A percentile compares a stretch with the other conserved stretches of the same genome.
Evolutionary conservation across 371 early-diverging fungal species (phyloP).

Genomic region (Encephalitozoon cuniculi): DNA sequence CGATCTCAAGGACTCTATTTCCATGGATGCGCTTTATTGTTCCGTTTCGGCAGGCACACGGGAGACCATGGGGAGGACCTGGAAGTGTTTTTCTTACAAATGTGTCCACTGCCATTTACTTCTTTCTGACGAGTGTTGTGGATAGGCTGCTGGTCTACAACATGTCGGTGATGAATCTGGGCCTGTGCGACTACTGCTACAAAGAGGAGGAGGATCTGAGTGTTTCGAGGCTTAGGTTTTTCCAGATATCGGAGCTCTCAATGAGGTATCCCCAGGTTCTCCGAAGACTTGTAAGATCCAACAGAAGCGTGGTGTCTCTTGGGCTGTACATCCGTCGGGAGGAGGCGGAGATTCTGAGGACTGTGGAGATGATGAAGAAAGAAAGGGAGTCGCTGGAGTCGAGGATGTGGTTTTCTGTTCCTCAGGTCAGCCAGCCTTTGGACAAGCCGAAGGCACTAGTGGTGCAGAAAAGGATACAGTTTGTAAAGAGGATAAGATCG

Average conservation of each 20-base stretch:
- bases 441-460: background rate
- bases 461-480: background rate
- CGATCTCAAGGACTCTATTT: background rate
- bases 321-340: conserved; percentile 4
- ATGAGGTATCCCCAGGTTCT: conserved; percentile 7
- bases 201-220: background rate
- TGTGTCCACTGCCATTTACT: background rate
- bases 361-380: background rate
- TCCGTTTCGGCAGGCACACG: background rate
- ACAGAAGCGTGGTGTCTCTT: background rate
- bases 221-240: background rate
- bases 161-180: conserved; percentile 4
- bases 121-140: background rate
- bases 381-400: conserved; percentile 6
- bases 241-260: conserved; percentile 14
- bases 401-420: conserved; percentile 23
- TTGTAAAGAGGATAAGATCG: conserved; percentile 21
- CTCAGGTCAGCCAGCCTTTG: background rate
- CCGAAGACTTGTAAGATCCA: background rate
- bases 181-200: background rate
- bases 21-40: background rate
- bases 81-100: background rate
- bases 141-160: conserved; percentile 16
- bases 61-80: background rate
- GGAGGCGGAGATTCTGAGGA: background rate